A percentile compares a stretch with the other conserved stretches of the same genome.
Conservation (phyloP, 2,329 filamentous ascomycete genomes). For the Aspergillus niger region DNA sequence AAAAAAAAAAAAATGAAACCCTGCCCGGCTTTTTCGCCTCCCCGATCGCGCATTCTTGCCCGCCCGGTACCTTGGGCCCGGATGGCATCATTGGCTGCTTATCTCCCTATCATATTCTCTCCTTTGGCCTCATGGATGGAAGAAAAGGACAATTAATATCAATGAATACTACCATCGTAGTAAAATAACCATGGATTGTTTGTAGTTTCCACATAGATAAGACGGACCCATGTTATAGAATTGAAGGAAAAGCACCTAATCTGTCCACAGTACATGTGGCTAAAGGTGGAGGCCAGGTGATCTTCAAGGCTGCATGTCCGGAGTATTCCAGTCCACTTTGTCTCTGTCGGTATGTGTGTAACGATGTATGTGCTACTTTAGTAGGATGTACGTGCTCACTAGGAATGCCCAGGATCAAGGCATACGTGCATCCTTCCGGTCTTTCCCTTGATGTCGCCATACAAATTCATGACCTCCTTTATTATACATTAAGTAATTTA, state of each 20-base stretch:
- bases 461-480: not conserved
- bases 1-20: slow-evolving; percentile 9
- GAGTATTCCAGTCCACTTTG: slow-evolving; percentile 23
- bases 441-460: slow-evolving; percentile 9
- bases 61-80: slow-evolving; percentile 3
- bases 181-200: too few species aligned
- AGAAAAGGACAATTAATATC: too few species aligned
- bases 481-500: not conserved
- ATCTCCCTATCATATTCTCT: not conserved
- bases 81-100: slow-evolving; percentile 11
- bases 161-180: too few species aligned
- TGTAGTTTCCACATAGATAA: too few species aligned
- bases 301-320: slow-evolving; percentile 26
- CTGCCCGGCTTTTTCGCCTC: slow-evolving; percentile 18
- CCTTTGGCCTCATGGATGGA: not conserved
- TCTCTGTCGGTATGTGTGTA: slow-evolving; percentile 16
- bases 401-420: slow-evolving; percentile 15
- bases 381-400: slow-evolving; percentile 11
- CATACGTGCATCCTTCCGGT: slow-evolving; percentile 10
- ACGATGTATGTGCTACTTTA: slow-evolving; percentile 15
- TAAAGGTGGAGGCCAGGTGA: slow-evolving; percentile 19
- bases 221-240: too few species aligned
- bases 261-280: slow-evolving; percentile 12
- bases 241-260: too few species aligned
- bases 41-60: slow-evolving; percentile 19